Base-by-base conservation (phyloP, 148 eudicot genomes). In the Nyssa sinensis region DNA sequence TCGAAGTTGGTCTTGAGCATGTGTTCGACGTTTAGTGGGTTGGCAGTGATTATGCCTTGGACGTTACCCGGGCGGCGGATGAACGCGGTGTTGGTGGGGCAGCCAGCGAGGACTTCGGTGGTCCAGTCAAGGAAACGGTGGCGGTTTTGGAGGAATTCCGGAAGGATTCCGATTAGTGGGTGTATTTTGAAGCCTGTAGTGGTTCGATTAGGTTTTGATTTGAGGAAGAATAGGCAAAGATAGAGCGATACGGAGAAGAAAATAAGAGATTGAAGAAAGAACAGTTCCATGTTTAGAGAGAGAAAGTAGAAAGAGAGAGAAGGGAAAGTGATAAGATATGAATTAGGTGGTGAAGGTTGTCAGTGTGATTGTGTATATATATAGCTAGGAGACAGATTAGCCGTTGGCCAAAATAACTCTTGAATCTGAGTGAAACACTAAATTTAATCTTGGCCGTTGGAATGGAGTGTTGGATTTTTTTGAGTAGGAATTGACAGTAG, bases 51-150 rank as follows among this genome's bases (percentile, higher is more conserved):
- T 73, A 92, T 47, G 19, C 90, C 93, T 31, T 81, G 77, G 53
- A 81, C 71, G 3, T 59, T 65, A 4, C 94, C 91, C 0, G 93
- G 97, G 75, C 92, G 88, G 83, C 39, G 72, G 78, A 88, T 83
- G 83, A 84, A 71, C 55, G 84, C 69, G 55, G 87, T 84, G 83
- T 81, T 80, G 73, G 89, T 77, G 24, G 91, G 91, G 66, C 70
- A 58, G 28, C 66, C 8, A 8, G 85, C 7, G 47, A 90, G 87
- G 72, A 83, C 73, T 8, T 64, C 85, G 62, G 93, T 82, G 35
- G 78, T 67, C 94, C 97, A 92, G 5, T 92, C 88, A 9, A 82
- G 86, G 81, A 88, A 90, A 64, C 93, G 93, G 83, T 90, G 91
- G 76, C 89, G 88, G 83, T 92, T 84, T 11, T 44, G 72, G 64